Base-by-base conservation (phyloP, 169 alveolate species). In the Babesia sp. region DNA sequence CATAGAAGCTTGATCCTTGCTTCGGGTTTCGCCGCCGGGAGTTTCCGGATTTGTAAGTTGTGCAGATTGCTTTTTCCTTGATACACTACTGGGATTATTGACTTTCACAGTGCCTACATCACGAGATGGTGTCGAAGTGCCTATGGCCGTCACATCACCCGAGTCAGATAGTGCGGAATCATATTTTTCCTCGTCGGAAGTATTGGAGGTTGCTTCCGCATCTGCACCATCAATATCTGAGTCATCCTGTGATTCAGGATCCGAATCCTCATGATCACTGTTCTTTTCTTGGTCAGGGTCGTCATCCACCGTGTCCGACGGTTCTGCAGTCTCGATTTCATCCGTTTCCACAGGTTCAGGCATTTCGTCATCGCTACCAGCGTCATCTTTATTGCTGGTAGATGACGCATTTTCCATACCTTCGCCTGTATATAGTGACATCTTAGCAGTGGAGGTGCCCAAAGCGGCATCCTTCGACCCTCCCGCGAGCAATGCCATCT, bases 271-370 rank as follows among this genome's bases (percentile, higher is more conserved):
- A 2, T 72, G 71, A 41, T 72, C 89, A 41, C 83, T 91, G 57
- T 83, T 90, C 50, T 69, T 87, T n/a, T 85, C 86, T n/a, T 70
- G 83, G 42, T 78, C 74, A 37, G 54, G 78, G 66, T 85, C 90
- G 60, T 72, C 91, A 20, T 63, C 74, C 24, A 53, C 86, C n/a
- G n/a, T n/a, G 39, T 73, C 91, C 24, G 54, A 85, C 36, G 78
- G 90, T 39, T 58, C 86, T 29, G 77, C 90, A 58, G 72, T 79
- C 29, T 68, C 92, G 9, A 61, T 59, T 50, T 91, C 92, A 37
- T 58, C 37, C 63, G 79, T 70, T 63, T 71, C 29, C 60, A 64
- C 58, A 18, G 56, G 33, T 69, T 83, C 36, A 22, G 39, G 50
- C 46, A 41, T 22, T 48, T 29, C 59, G 7, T 74, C 78, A 44